phyloP scores from a whole-genome alignment of 306 rosid genomes.

The Cucumis hystrix region DNA sequence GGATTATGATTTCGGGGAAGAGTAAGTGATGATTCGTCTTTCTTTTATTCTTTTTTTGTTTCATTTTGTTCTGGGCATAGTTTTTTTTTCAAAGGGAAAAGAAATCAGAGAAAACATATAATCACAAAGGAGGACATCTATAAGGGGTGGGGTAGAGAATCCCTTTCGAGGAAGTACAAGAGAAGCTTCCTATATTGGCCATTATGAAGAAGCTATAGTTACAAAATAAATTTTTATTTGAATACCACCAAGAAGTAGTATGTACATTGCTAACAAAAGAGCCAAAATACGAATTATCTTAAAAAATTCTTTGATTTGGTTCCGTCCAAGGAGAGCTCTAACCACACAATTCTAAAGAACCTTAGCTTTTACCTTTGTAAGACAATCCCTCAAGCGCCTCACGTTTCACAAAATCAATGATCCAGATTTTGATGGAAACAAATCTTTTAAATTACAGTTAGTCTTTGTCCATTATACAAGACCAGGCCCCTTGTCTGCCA shows the following conservation, averaged over 20 bases:
- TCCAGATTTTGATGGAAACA: background rate
- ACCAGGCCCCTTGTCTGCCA: background rate
- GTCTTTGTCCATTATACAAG: background rate
- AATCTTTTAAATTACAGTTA: background rate
- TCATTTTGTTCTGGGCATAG: background rate
- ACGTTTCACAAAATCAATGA: background rate
- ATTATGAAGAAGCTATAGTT: background rate
- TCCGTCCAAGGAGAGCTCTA: background rate
- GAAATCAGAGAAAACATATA: background rate
- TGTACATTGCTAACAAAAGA: background rate
- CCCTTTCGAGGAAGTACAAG: background rate
- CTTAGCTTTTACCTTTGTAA: background rate
- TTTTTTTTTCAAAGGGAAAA: background rate
- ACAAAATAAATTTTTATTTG: background rate
- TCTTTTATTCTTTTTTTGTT: background rate
- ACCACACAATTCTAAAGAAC: background rate
- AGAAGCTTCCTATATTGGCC: background rate
- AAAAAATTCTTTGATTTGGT: background rate
- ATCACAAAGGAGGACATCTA: background rate
- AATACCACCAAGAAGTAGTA: background rate
- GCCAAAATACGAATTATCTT: background rate
- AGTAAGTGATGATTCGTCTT: constrained; percentile 42
- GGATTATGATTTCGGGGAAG: constrained; percentile 43
- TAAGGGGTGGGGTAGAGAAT: background rate
- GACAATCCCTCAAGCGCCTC: background rate